Evolutionary conservation across 306 rosid species (phyloP), one percentile per base, ranked within the genome.

Genomic region (Luffa aegyptiaca): DNA sequence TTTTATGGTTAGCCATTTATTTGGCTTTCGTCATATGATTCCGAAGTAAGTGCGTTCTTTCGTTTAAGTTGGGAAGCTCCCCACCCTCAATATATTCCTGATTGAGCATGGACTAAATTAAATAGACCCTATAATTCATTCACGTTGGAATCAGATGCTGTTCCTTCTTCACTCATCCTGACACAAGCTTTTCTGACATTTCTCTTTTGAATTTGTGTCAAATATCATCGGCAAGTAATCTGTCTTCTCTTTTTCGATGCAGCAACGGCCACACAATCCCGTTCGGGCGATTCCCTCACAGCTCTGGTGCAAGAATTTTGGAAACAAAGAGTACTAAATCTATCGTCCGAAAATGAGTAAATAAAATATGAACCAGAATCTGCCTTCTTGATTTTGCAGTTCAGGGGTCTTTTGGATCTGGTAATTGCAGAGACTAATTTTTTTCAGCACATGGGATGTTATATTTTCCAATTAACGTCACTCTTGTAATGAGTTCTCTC

Each of bases 221-320:
- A 48, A 41, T 72, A 72, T 52, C 7, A 35, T 48, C 79, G 82
- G 66, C 86, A 79, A 66, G 62, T 49, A 33, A 77, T 31, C 55
- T 58, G 56, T 31, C 64, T 49, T 46, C 3, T 63, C 2, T 83
- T 10, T 16, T 69, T 51, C 77, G 11, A 84, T 89, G 89, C 99
- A 95, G 99, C 97, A 91, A 93, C 96, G 99, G 79, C 99, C 99
- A 0, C 98, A 87, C 87, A 89, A 90, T 61, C 99, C 98, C 2
- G 94, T 95, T 84, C 99, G 94, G n/a, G 94, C 99, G 4, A 95
- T 95, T 82, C 99, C 99, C 66, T 95, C 99, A 26, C 99, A 95
- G 81, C 81, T 93, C 26, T 95, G 98, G 99, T 93, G 98, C 92
- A 95, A 95, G 82, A 95, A 95, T 83, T 93, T 95, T 63, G 99